Base-by-base conservation (phyloP, 768 basidiomycete genomes). In the Leccinum rimulosum region DNA sequence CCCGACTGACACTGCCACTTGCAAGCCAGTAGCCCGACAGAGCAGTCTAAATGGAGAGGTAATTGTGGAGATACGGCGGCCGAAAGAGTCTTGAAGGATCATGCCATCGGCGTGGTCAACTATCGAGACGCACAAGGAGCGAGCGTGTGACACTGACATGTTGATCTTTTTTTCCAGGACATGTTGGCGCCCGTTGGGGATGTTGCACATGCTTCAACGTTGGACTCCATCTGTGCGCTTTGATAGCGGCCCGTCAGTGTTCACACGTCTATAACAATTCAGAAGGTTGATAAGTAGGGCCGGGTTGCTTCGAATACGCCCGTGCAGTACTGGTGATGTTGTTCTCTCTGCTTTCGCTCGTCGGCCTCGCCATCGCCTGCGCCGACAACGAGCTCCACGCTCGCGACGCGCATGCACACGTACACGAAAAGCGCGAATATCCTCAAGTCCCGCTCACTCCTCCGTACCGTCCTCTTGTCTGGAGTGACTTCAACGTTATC, bases 401-500 rank as follows among this genome's bases (percentile, higher is more conserved):
- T 61, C 74, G 56, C 63, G 68, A 63, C 51, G 69, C 56, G 19
- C 75, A 80, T 64, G 67, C 59, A 38, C 75, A 78, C 55, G 47
- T 53, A 14, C 73, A 72, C 51, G 49, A 52, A 51, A 75, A 72
- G 59, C 77, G 80, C 55, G 74, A 76, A 51, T 70, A 74, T 53
- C 79, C 82, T 0, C 71, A 77, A 47, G 61, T 74, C 15, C 75
- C 74, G 12, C 71, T 86, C 38, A 75, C 83, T 1, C 78, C 78
- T 17, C 93, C 93, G 6, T 80, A 81, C 57, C 77, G 86, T 22
- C 82, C 84, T 27, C 79, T 96, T 12, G 83, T 84, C 54, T 95
- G 93, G 94, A 84, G 88, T 19, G 91, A 95, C 66, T 80, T 95
- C 68, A 95, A 95, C 69, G 82, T 95, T 66, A 80, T 95, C 50